Evolutionary conservation across 208 protist species (phyloP).

Genomic region (Trypanosoma scelopori): DNA sequence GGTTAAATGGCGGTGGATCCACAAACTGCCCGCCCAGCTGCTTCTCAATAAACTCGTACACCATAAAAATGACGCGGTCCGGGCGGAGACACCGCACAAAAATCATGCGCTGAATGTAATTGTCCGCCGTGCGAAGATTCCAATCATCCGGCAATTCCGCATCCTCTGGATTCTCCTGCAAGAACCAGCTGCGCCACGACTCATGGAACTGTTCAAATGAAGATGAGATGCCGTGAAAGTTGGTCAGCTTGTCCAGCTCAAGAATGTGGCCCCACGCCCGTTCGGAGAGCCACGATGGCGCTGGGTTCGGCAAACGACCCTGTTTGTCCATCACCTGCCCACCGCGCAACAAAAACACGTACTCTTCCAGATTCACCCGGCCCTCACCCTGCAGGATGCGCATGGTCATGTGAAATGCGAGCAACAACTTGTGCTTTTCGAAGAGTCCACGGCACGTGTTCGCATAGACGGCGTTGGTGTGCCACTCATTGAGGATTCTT

Average conservation of each 20-base stretch:
- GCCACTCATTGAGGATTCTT: constrained; percentile 95
- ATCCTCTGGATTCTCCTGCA: constrained; percentile 93
- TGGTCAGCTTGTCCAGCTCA: constrained; percentile 96
- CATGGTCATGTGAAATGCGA: constrained; percentile 98
- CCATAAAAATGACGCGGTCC: constrained; percentile 97
- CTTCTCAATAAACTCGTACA: constrained; percentile 95
- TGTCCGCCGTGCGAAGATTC: constrained; percentile 78
- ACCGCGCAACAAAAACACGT: constrained; percentile 97
- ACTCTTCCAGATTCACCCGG: constrained; percentile 95
- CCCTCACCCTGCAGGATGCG: constrained; percentile 93
- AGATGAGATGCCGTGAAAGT: constrained; percentile 93
- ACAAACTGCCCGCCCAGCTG: constrained; percentile 95
- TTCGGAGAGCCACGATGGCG: constrained; percentile 94
- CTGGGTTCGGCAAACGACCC: constrained; percentile 94
- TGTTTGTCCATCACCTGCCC: constrained; percentile 95
- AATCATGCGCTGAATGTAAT: constrained; percentile 97
- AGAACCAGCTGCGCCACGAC: constrained; percentile 96
- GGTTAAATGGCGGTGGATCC: constrained; percentile 96
- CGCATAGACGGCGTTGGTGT: constrained; percentile 97
- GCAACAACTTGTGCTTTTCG: constrained; percentile 99
- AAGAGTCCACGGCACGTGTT: constrained; percentile 98
- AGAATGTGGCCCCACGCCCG: constrained; percentile 96
- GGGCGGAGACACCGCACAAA: constrained; percentile 97
- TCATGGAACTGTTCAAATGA: constrained; percentile 95
- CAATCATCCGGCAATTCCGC: constrained; percentile 95